phyloP scores from a whole-genome alignment of 1,284 basidiomycete species.

The Mycena citricolor region DNA sequence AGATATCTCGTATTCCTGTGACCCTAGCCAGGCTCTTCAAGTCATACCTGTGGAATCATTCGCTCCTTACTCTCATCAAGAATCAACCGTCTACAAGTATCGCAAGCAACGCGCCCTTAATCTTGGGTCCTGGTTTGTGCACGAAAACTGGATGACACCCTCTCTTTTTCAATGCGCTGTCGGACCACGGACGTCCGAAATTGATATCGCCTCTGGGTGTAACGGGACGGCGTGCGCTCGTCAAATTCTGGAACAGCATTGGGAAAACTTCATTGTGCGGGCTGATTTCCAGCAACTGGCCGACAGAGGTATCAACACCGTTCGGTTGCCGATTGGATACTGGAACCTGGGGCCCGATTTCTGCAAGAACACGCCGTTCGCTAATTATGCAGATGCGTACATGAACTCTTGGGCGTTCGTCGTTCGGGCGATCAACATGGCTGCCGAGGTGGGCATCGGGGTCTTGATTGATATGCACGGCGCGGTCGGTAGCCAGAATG shows the following conservation, averaged over 20 bases:
- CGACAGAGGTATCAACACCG: slow-evolving; percentile 70
- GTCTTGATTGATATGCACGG: slow-evolving; percentile 79
- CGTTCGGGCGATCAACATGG: slow-evolving; percentile 67
- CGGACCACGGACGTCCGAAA: slow-evolving; percentile 52
- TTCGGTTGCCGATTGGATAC: slow-evolving; percentile 70
- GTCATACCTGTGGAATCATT: slow-evolving; percentile 33
- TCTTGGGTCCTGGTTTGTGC: slow-evolving; percentile 71
- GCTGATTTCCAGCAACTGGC: slow-evolving; percentile 64
- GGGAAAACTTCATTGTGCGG: slow-evolving; percentile 76
- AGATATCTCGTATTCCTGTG: slow-evolving; percentile 2
- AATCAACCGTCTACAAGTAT: slow-evolving; percentile 58
- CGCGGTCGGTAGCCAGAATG: slow-evolving; percentile 69
- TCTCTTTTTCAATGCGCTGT: slow-evolving; percentile 66
- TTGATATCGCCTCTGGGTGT: slow-evolving; percentile 58
- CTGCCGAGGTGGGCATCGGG: slow-evolving; percentile 61
- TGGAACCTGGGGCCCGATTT: slow-evolving; percentile 57
- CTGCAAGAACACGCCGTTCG: slow-evolving; percentile 57
- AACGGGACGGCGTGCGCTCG: slow-evolving; percentile 47
- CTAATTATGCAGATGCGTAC: slow-evolving; percentile 59
- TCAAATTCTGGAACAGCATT: slow-evolving; percentile 67
- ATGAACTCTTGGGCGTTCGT: slow-evolving; percentile 61
- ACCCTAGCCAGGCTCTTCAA: slow-evolving; percentile 2
- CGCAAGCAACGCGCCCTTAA: slow-evolving; percentile 67
- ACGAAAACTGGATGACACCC: slow-evolving; percentile 78
- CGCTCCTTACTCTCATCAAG: slow-evolving; percentile 46